Conservation (phyloP, 495 filamentous ascomycete genomes). For the Neurospora sp. region DNA sequence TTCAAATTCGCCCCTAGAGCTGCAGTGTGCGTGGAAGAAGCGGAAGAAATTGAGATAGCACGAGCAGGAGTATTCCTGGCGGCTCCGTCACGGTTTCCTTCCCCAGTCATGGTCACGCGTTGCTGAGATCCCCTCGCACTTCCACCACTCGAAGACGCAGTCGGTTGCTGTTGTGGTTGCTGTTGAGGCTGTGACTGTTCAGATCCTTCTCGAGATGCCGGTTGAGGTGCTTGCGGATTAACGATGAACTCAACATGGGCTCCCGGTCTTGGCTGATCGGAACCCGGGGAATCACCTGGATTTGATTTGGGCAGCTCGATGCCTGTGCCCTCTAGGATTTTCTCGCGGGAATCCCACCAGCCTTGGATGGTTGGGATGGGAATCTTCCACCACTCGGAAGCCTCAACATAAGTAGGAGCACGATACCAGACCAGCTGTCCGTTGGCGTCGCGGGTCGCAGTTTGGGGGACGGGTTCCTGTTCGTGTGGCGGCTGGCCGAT, state of each 20-base stretch:
- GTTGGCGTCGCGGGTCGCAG: not conserved
- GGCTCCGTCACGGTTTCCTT: not conserved
- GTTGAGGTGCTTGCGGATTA: not conserved
- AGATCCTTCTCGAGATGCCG: not conserved
- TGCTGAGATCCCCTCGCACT: not conserved
- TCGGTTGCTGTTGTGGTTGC: not conserved
- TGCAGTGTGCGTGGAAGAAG: not conserved
- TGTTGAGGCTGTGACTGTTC: not conserved
- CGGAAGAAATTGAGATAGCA: not conserved
- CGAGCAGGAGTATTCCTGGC: not conserved
- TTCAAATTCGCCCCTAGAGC: not conserved
- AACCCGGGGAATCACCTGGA: not conserved
- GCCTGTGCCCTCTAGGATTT: conserved; percentile 17
- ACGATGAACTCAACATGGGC: not conserved
- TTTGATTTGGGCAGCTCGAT: conserved; percentile 6
- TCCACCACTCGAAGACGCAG: not conserved
- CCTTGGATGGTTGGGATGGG: conserved; percentile 16
- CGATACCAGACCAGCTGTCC: conserved; percentile 14
- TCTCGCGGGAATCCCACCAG: conserved; percentile 22
- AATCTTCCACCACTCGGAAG: conserved; percentile 16
- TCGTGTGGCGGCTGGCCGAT: conserved; percentile 13
- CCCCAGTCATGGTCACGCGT: not conserved
- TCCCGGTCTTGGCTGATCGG: not conserved
- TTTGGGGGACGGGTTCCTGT: not conserved
- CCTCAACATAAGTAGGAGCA: conserved; percentile 18